Evolutionary conservation across 805 yeast genomes (phyloP), one percentile per base, ranked within the genome.

Genomic region (Deakozyma indianensis): DNA sequence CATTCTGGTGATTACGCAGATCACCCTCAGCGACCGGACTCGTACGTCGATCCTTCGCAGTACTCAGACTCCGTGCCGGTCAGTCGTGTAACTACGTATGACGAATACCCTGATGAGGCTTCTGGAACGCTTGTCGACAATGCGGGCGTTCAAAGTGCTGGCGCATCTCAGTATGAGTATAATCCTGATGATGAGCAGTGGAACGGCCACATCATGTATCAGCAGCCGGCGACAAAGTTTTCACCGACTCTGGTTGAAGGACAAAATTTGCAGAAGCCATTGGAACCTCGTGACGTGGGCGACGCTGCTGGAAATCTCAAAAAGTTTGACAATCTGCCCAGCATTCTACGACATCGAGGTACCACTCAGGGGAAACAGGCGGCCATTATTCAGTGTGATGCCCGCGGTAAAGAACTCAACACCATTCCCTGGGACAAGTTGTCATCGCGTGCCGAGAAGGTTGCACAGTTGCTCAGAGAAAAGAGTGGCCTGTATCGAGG

Each of bases 371-470:
- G 73, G 16, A 76, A 75, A 45, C 87, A 83, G 46, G 67, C 70
- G 7, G 96, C 96, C 0, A 69, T 90, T 35, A 63, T 79, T 41
- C 73, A 78, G 1, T 66, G 92, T 14, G 95, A 87, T 57, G 58
- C 72, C 2, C 82, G 75, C 53, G 96, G 96, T 3, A 88, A 85
- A 58, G 96, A 88, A 56, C 67, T 74, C 0, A 69, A 69, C 28
- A 65, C 82, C 0, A 81, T 90, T 14, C 70, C 90, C 1, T 92
- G 98, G 98, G 96, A 85, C 48, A 87, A 85, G 57, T 67, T 92
- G 15, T 83, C 85, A 51, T 60, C 80, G 35, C 75, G 80, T 53
- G 82, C 96, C 0, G 94, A 86, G 57, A 86, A 83, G 55, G 80
- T 92, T 5, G 95, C 96, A 0, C 85, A 80, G 59, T 83, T 80